These are phyloP conservation scores for Phytomonas serpens DNA, from an alignment of 208 protist genomes.

Conservation along the genomic window DNA sequence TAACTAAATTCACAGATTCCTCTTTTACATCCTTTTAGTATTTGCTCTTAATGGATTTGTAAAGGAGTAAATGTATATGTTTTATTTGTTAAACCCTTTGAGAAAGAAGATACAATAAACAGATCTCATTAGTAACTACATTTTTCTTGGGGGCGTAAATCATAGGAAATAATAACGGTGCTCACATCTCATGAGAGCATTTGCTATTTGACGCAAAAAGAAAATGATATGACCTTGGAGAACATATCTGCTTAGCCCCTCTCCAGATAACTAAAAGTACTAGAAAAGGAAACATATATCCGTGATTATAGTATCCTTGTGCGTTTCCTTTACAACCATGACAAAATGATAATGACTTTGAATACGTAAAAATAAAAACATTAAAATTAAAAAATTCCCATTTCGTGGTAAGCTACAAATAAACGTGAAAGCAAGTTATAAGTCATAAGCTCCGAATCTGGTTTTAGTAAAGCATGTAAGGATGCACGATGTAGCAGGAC, in stretches of 20 bases:
- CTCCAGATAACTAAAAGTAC: constrained; percentile 4
- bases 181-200: neutral
- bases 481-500: constrained; percentile 1
- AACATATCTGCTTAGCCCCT: neutral
- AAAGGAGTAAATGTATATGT: neutral
- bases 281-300: constrained; percentile 11
- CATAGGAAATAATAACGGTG: constrained; percentile 1
- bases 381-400: neutral
- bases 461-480: neutral
- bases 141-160: neutral
- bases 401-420: neutral
- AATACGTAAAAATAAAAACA: constrained; percentile 6
- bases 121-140: neutral
- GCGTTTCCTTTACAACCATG: constrained; percentile 6
- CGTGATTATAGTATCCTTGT: neutral
- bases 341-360: constrained; percentile 9
- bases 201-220: neutral
- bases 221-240: neutral
- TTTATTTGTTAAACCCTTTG: neutral
- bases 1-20: constrained; percentile 23
- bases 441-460: neutral
- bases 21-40: constrained; percentile 92
- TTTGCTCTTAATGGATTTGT: constrained; percentile 74
- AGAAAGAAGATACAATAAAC: constrained; percentile 10
- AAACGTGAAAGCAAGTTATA: constrained; percentile 7